Evolutionary conservation across 2,329 filamentous ascomycete genomes (phyloP).

Genomic region (Hirsutella rhossiliensis): DNA sequence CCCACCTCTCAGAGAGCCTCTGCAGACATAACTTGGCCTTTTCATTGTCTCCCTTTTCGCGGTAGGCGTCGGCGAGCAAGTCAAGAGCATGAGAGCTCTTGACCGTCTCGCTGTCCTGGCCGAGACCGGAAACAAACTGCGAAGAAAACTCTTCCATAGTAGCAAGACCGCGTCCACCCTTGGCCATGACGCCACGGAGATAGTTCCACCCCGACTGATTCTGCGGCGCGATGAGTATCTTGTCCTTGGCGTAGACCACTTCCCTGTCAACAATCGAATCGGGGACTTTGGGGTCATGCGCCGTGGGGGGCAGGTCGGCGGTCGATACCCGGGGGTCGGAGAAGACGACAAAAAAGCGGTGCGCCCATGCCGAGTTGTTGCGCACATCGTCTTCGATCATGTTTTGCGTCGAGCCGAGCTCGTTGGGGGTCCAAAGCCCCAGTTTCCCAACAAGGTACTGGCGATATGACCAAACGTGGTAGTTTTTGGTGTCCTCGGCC

Average conservation of each 20-base stretch:
- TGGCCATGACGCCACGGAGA: constrained; percentile 60
- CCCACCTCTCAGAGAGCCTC: constrained; percentile 72
- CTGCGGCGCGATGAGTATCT: constrained; percentile 72
- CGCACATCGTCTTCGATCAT: constrained; percentile 72
- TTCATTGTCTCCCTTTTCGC: constrained; percentile 40
- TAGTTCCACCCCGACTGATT: constrained; percentile 96
- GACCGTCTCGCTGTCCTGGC: constrained; percentile 37
- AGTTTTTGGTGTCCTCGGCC: constrained; percentile 83
- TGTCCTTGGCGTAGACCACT: constrained; percentile 58
- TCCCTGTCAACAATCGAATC: constrained; percentile 59
- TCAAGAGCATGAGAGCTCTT: constrained; percentile 58
- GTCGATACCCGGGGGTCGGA: constrained; percentile 42
- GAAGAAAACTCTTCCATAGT: constrained; percentile 35
- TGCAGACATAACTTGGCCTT: constrained; percentile 59
- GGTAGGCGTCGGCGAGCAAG: constrained; percentile 57
- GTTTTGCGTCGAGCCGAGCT: constrained; percentile 59
- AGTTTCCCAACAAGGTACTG: constrained; percentile 56
- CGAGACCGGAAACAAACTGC: constrained; percentile 37
- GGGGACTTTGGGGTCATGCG: constrained; percentile 44
- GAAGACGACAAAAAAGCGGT: constrained; percentile 90
- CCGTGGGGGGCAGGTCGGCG: constrained; percentile 32
- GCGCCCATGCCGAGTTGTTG: constrained; percentile 97
- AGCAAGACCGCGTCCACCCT: constrained; percentile 42
- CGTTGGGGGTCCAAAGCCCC: constrained; percentile 57
- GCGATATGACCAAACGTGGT: constrained; percentile 95